Evolutionary conservation across 768 basidiomycete species (phyloP), one percentile per base, ranked within the genome.

Genomic region (Omphalotus guepiniiformis): DNA sequence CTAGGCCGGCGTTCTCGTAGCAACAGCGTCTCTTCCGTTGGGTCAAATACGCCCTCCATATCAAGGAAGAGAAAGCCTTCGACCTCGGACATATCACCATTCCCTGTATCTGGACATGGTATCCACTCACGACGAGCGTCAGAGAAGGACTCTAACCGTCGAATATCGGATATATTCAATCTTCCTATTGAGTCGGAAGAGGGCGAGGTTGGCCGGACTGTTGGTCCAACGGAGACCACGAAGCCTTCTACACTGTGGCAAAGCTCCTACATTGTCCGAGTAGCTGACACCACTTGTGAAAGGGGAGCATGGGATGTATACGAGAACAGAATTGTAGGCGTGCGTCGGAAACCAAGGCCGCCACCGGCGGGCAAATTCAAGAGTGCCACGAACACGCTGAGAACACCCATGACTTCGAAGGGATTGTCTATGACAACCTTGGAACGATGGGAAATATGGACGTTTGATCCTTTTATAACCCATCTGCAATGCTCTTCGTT

Each of bases 371-470:
- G 26, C 22, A 13, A 21, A n/a, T 15, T 21, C 23, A 47, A 39
- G 43, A 16, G 16, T 29, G n/a, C 38, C 13, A 19, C 37, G 11
- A 38, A 32, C 9, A 3, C 23, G 18, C 13, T 47, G 16, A 32
- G n/a, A 32, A 32, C 9, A 32, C n/a, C n/a, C 9, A 32, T 32
- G 30, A 55, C 51, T 9, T 51, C 57, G 12, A 58, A 66, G 28
- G 85, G 85, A 12, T 63, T 91, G 50, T 80, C 85, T 16, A 55
- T 68, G 23, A 73, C 83, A 9, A 82, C 81, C 21, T 63, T 92
- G 32, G 86, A 90, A 48, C 71, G 89, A 45, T 93, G 90, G 90
- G 88, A 93, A 54, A 54, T 86, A 23, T 93, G 90, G 90, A 75
- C 71, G 30, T 84, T 88, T 55, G 85, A 92, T 54, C 79, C 80